Percentiles rank a stretch among this genome's conserved stretches.
These are phyloP conservation scores for Asterochloris erici DNA, from an alignment of 139 green algal species.

Conservation along the genomic window DNA sequence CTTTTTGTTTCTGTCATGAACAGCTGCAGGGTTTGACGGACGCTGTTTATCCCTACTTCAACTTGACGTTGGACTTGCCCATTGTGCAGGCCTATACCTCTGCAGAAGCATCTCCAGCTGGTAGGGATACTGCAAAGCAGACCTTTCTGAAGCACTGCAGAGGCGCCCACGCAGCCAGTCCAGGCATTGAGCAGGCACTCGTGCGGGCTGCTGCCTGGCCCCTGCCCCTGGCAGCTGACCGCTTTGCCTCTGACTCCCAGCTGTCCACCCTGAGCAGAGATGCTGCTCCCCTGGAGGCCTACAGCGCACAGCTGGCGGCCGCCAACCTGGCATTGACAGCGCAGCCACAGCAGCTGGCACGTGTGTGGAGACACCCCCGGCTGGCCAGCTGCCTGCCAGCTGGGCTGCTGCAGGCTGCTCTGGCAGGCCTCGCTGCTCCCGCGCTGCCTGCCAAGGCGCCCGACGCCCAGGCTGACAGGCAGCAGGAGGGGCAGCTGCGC, in stretches of 20 bases:
- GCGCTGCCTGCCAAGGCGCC: not conserved
- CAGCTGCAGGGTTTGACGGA: not conserved
- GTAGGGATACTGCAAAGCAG: not conserved
- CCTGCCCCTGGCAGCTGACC: not conserved
- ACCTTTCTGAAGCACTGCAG: constrained; percentile 16
- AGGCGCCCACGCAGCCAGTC: not conserved
- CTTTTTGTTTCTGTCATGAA: not conserved
- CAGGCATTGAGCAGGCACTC: constrained; percentile 1
- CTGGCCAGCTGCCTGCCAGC: not conserved
- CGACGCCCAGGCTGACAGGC: not conserved
- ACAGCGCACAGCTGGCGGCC: constrained; percentile 11
- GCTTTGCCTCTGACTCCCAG: constrained; percentile 20
- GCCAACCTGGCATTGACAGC: not conserved
- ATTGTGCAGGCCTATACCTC: constrained; percentile 33
- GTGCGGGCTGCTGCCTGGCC: constrained; percentile 36
- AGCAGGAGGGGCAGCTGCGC: constrained; percentile 6
- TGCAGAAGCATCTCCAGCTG: constrained; percentile 2
- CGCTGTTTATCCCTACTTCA: not conserved
- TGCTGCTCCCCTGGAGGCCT: constrained; percentile 22
- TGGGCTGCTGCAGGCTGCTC: too few relatives aligned
- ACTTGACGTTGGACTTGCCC: not conserved
- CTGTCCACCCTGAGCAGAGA: constrained; percentile 32
- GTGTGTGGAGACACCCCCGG: not conserved
- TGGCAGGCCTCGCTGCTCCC: not conserved
- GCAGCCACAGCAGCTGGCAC: constrained; percentile 3